A percentile compares a stretch with the other conserved stretches of the same genome.
Evolutionary conservation across 805 yeast genomes (phyloP).

Genomic region (Blastobotrys robertii): DNA sequence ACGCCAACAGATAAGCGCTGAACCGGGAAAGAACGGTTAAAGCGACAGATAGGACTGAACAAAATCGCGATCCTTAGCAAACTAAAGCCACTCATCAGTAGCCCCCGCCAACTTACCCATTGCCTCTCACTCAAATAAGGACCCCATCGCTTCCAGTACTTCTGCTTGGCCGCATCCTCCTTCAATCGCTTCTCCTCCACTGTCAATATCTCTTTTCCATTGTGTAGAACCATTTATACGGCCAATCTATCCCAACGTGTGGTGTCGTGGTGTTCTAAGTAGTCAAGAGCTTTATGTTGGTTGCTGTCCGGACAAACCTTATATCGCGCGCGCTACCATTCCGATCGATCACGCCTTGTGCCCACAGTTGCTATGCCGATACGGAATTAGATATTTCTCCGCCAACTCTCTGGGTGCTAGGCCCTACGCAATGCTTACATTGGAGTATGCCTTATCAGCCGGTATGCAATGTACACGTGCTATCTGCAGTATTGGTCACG

Average conservation of each 20-base stretch:
- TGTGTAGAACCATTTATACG: slow-evolving; percentile 20
- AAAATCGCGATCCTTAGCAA: not conserved
- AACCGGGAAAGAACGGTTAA: no score
- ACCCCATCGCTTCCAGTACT: slow-evolving; percentile 86
- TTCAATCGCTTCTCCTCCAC: slow-evolving; percentile 34
- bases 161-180: slow-evolving; percentile 31
- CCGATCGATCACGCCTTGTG: not conserved
- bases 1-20: no score
- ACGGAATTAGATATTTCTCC: not conserved
- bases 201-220: slow-evolving; percentile 17
- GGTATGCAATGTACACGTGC: no score
- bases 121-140: slow-evolving; percentile 82
- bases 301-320: no score
- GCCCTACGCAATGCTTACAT: no score
- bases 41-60: no score
- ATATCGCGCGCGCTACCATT: no score
- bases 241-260: not conserved
- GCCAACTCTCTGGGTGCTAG: no score
- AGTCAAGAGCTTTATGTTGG: no score
- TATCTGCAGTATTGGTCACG: no score
- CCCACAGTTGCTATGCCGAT: not conserved
- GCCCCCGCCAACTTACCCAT: slow-evolving; percentile 37
- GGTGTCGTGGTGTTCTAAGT: not conserved
- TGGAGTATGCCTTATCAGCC: no score
- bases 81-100: not conserved